Evolutionary conservation across 139 green algal genomes (phyloP).

Genomic region (Tetraselmis striata): DNA sequence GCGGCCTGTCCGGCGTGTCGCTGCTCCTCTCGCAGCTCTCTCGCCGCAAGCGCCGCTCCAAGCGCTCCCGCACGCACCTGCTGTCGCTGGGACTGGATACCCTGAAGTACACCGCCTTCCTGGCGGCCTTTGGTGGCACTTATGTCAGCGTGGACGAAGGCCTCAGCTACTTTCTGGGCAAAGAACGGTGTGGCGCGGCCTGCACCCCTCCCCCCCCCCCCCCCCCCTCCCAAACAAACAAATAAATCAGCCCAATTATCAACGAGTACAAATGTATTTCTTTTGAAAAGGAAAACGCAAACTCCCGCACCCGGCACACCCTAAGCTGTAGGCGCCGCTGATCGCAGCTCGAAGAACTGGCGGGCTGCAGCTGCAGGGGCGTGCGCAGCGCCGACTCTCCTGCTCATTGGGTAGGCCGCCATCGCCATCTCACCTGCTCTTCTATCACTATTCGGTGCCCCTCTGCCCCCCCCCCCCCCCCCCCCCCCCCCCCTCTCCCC

Average conservation of each 20-base stretch:
- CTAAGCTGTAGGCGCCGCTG: background rate
- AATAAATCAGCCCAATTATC: no score
- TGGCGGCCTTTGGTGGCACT: slow-evolving; percentile 53
- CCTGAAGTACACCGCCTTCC: slow-evolving; percentile 53
- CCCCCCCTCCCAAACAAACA: background rate
- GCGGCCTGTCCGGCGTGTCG: slow-evolving; percentile 33
- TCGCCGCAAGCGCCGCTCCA: background rate
- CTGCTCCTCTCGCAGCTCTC: slow-evolving; percentile 23
- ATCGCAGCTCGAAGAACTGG: no score
- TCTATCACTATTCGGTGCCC: background rate
- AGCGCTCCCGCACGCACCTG: slow-evolving; percentile 2
- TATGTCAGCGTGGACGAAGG: slow-evolving; percentile 70
- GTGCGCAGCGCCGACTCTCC: background rate
- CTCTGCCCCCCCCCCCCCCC: background rate
- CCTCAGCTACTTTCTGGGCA: slow-evolving; percentile 55
- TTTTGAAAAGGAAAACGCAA: no score
- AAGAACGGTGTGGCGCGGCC: slow-evolving; percentile 32
- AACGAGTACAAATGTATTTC: no score
- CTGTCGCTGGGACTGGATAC: slow-evolving; percentile 46
- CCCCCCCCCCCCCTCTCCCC: background rate
- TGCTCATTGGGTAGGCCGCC: background rate
- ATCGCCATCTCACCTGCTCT: background rate
- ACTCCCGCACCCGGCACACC: no score
- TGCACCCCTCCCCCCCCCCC: background rate
- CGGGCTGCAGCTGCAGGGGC: background rate